These are phyloP conservation scores for Alternaria gaisen DNA, from an alignment of 2,329 filamentous ascomycete genomes.

Conservation along the genomic window DNA sequence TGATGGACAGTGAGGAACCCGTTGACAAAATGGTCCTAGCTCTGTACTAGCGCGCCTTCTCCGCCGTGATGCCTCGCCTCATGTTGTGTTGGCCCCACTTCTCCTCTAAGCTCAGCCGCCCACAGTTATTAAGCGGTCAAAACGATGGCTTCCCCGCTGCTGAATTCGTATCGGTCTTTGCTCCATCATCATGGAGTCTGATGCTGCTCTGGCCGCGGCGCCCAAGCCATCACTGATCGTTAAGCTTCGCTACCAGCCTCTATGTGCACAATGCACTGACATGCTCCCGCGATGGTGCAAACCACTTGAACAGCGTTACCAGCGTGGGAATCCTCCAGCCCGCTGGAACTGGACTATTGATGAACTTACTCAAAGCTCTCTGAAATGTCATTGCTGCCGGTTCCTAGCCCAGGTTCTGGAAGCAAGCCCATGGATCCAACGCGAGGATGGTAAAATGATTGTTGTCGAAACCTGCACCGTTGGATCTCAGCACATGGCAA, in stretches of 20 bases:
- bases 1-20: conserved; percentile 3
- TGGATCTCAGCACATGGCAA: not conserved
- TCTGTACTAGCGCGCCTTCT: conserved; percentile 11
- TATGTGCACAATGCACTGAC: not conserved
- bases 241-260: not conserved
- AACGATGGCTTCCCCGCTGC: too few relatives aligned
- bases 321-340: too few relatives aligned
- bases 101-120: too few relatives aligned
- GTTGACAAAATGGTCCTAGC: conserved; percentile 10
- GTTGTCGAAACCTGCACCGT: not conserved
- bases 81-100: conserved; percentile 5
- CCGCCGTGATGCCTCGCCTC: not conserved
- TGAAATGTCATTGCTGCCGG: not conserved
- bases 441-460: not conserved
- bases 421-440: not conserved
- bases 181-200: not conserved
- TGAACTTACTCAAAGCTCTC: not conserved
- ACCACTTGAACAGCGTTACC: too few relatives aligned
- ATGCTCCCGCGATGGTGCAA: too few relatives aligned
- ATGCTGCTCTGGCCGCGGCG: not conserved
- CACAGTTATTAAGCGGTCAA: too few relatives aligned
- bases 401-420: not conserved
- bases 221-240: not conserved
- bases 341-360: not conserved
- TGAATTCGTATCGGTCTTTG: too few relatives aligned